Evolutionary conservation across 176 grass and related monocot genomes (phyloP).

Genomic region (Triticum turgidum): DNA sequence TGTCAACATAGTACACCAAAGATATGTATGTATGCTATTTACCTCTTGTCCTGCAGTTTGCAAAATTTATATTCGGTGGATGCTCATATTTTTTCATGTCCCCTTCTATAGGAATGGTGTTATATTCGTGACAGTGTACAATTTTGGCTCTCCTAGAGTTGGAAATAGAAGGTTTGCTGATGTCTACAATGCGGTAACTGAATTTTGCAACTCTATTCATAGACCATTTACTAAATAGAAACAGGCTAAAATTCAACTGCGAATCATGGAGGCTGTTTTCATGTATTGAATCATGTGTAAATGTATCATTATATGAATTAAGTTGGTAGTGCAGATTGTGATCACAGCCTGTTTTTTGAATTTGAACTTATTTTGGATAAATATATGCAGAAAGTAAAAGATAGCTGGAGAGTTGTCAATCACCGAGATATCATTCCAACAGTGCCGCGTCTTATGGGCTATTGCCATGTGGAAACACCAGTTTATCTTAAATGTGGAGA

Average conservation of each 20-base stretch:
- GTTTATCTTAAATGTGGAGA: constrained; percentile 83
- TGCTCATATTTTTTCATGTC: not conserved
- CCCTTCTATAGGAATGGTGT: constrained; percentile 58
- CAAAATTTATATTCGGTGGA: not conserved
- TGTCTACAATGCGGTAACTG: constrained; percentile 88
- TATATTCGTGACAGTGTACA: constrained; percentile 88
- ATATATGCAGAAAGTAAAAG: constrained; percentile 79
- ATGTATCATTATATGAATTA: constrained; percentile 6
- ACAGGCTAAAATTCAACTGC: not conserved
- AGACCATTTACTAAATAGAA: not conserved
- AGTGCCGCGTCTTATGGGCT: constrained; percentile 94
- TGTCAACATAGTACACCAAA: not conserved
- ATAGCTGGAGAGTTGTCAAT: constrained; percentile 98
- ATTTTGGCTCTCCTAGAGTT: constrained; percentile 95
- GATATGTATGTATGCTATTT: constrained; percentile 11
- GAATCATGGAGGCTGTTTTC: not conserved
- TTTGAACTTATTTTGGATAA: constrained; percentile 25
- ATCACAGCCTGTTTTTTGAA: constrained; percentile 2
- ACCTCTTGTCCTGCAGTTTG: constrained; percentile 4
- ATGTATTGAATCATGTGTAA: constrained; percentile 2
- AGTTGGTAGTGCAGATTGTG: not conserved
- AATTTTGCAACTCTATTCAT: not conserved
- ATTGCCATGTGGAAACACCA: constrained; percentile 92
- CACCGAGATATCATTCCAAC: constrained; percentile 97
- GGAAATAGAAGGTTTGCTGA: constrained; percentile 95